A percentile compares a stretch with the other conserved stretches of the same genome.
phyloP scores from a whole-genome alignment of 2,329 filamentous ascomycete species.

The Cytospora leucostoma region DNA sequence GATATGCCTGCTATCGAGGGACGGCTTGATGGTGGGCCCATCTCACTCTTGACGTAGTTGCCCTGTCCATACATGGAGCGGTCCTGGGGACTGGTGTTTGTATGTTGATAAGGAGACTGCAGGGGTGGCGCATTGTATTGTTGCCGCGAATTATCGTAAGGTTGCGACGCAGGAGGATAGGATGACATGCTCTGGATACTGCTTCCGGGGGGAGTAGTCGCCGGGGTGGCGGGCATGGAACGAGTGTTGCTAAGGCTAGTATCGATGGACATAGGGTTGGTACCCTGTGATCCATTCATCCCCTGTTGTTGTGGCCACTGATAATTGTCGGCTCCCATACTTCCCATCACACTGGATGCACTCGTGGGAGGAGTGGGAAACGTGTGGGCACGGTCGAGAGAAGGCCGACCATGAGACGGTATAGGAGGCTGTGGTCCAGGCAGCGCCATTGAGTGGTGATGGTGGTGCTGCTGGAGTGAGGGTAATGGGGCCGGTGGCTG shows the following conservation, averaged over 20 bases:
- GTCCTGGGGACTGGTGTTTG: conserved; percentile 60
- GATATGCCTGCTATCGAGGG: conserved; percentile 55
- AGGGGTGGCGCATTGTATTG: conserved; percentile 74
- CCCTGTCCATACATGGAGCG: conserved; percentile 67
- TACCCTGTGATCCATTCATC: conserved; percentile 62
- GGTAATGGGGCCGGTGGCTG: conserved; percentile 58
- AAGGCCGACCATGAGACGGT: conserved; percentile 72
- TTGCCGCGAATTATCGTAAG: conserved; percentile 75
- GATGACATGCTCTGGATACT: conserved; percentile 76
- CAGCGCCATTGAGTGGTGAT: conserved; percentile 60
- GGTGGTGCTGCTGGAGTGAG: conserved; percentile 68
- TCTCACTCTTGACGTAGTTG: conserved; percentile 79
- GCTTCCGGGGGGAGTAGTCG: conserved; percentile 82
- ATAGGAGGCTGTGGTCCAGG: conserved; percentile 54
- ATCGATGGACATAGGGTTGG: conserved; percentile 78
- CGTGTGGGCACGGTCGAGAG: conserved; percentile 82
- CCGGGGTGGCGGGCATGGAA: conserved; percentile 88
- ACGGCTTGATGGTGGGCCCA: conserved; percentile 76
- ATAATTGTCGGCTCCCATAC: conserved; percentile 76
- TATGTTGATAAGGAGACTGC: conserved; percentile 70
- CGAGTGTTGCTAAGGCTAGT: conserved; percentile 75
- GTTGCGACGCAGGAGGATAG: conserved; percentile 68
- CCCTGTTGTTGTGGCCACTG: conserved; percentile 68
- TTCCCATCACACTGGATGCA: conserved; percentile 77
- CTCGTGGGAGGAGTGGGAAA: conserved; percentile 94